Base-by-base conservation (phyloP, 441 rosid species). In the Monsonia emarginata region DNA sequence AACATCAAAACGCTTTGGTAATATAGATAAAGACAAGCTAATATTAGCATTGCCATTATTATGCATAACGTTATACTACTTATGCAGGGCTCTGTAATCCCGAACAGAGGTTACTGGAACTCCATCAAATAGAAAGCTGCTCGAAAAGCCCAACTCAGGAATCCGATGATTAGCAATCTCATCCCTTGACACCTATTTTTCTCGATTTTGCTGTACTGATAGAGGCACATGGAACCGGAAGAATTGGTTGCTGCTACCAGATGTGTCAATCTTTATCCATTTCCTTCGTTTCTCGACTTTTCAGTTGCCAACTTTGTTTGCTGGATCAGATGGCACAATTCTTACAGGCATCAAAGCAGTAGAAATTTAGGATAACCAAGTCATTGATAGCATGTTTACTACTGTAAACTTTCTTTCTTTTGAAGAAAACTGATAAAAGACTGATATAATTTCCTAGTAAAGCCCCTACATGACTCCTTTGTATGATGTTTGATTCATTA, bases 81-180 rank as follows among this genome's bases (percentile, higher is more conserved):
- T 60, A 18, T 77, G 75, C 83, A 90, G 98, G 98, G 25, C 84
- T 90, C 8, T 87, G 98, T 30, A 72, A 75, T 70, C 98, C 98
- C 1, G 96, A 93, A 76, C 76, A 77, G 78, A 85, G 66, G 72
- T 73, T 90, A 75, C 59, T 87, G 69, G 93, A 93, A 73, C 96
- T 90, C 69, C 97, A 93, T 85, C 76, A 75, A 69, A 69, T 59
- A 69, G 91, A 83, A 65, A 84, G 76, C 78, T 93, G 95, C 85
- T 81, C 89, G 1, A 80, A 79, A 8, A 87, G 89, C 79, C 91
- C 97, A 61, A 90, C 91, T 27, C 14, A 88, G 75, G 81, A 68
- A 57, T 76, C 87, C 3, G 87, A 90, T 63, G 90, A 88, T 36
- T 82, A 86, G 78, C 64, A 30, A 46, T 22, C 62, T 58, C 19